Conservation (phyloP, 139 green algal genomes). For the Tetradesmus lagerheimii region DNA sequence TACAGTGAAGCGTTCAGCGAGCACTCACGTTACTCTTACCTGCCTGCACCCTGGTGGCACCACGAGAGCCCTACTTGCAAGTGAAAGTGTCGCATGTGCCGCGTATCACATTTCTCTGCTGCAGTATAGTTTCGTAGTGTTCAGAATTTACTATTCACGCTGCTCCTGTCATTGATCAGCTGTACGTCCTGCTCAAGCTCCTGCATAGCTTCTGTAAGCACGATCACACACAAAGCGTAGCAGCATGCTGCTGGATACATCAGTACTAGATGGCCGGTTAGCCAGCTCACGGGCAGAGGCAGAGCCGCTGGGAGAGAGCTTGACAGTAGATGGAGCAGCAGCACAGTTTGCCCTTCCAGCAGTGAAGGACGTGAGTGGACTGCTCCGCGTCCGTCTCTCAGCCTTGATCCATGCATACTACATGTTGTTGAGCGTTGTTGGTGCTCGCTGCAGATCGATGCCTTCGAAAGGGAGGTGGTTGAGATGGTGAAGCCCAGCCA, state of each 20-base stretch:
- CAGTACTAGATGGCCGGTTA: constrained; percentile 36
- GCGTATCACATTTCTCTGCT: neutral
- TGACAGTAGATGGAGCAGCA: constrained; percentile 14
- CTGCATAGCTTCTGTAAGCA: neutral
- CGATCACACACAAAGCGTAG: neutral
- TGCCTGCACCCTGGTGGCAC: neutral
- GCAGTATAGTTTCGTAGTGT: neutral
- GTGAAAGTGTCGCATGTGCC: neutral
- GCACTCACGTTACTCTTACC: too few relatives aligned
- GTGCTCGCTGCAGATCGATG: constrained; percentile 82
- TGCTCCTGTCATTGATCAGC: neutral
- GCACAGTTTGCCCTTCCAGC: constrained; percentile 58
- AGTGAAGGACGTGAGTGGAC: constrained; percentile 54
- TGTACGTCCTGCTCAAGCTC: neutral
- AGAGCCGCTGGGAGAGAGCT: neutral
- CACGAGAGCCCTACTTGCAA: neutral
- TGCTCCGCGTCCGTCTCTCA: neutral
- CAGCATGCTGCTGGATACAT: constrained; percentile 55
- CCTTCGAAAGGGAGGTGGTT: constrained; percentile 94
- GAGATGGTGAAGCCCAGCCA: constrained; percentile 97
- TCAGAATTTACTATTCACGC: neutral
- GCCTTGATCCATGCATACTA: neutral
- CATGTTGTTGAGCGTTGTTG: neutral
- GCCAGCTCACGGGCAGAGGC: neutral
- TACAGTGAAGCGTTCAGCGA: too few relatives aligned